phyloP scores from a whole-genome alignment of 2,329 filamentous ascomycete genomes.

The Nemania abortiva region DNA sequence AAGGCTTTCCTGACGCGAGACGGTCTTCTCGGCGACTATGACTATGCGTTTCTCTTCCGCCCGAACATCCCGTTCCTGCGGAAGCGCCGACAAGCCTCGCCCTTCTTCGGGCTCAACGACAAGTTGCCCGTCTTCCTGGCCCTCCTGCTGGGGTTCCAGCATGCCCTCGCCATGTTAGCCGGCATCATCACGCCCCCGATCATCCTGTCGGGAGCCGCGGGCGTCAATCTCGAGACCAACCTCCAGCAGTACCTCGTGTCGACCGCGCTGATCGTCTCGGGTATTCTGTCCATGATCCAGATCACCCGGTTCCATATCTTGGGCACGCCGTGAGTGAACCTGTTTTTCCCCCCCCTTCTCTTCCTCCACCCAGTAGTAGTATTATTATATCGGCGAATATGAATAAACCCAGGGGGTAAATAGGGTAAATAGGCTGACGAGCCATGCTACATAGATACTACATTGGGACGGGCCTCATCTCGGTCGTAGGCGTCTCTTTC shows the following conservation, averaged over 20 bases:
- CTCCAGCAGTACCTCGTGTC: slow-evolving; percentile 83
- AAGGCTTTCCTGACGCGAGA: slow-evolving; percentile 69
- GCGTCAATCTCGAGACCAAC: slow-evolving; percentile 71
- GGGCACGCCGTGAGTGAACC: slow-evolving; percentile 67
- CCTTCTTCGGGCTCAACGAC: slow-evolving; percentile 88
- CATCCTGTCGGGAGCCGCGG: slow-evolving; percentile 71
- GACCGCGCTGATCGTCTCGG: slow-evolving; percentile 81
- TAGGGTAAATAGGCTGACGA: slow-evolving; percentile 15
- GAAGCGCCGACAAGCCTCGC: slow-evolving; percentile 68
- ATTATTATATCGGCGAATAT: neutral
- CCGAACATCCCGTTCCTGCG: slow-evolving; percentile 87
- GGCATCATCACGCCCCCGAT: slow-evolving; percentile 83
- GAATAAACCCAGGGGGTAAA: no score
- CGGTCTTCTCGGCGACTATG: slow-evolving; percentile 85
- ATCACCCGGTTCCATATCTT: slow-evolving; percentile 82
- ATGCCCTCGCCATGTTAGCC: slow-evolving; percentile 81
- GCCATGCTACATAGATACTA: slow-evolving; percentile 72
- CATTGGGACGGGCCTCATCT: slow-evolving; percentile 82
- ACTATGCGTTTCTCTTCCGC: slow-evolving; percentile 89
- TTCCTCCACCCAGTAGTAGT: no score
- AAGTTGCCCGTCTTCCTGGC: slow-evolving; percentile 80
- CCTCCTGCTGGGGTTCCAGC: slow-evolving; percentile 81
- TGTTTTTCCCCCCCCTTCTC: neutral
- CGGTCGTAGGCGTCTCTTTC: slow-evolving; percentile 83
- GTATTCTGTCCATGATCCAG: slow-evolving; percentile 79